Percentiles rank a stretch among this genome's conserved stretches.
These are phyloP conservation scores for Candida quercuum DNA, from an alignment of 805 yeast genomes.

Conservation along the genomic window DNA sequence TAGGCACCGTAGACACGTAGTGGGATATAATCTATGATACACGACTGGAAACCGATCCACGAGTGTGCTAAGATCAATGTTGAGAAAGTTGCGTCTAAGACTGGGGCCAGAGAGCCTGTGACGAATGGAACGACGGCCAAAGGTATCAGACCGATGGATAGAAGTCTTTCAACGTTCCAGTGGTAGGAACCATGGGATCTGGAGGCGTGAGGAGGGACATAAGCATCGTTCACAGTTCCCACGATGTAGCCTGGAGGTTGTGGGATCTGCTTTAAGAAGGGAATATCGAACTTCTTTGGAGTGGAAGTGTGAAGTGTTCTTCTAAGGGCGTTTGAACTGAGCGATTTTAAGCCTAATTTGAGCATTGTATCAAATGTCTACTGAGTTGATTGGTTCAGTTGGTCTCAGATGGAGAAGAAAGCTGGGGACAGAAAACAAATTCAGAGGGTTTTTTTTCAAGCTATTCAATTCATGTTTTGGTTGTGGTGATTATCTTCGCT, in stretches of 20 bases:
- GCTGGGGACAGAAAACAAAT: too few species aligned
- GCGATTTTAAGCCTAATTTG: neutral
- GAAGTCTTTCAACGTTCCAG: conserved; percentile 84
- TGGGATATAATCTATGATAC: conserved; percentile 92
- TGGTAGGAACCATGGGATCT: conserved; percentile 80
- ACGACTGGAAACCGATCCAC: conserved; percentile 82
- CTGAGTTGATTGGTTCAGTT: neutral
- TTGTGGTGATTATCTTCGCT: neutral
- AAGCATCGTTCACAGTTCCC: conserved; percentile 94
- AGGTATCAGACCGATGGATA: conserved; percentile 72
- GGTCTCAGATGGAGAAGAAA: too few species aligned
- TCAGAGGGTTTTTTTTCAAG: too few species aligned
- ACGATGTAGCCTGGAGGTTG: conserved; percentile 88
- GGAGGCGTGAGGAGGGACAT: conserved; percentile 54
- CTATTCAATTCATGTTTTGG: neutral
- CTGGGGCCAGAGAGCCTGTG: conserved; percentile 65
- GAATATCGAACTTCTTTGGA: conserved; percentile 30
- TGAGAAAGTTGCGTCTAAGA: conserved; percentile 67
- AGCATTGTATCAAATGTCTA: too few species aligned
- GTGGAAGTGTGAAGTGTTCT: neutral
- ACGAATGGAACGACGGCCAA: conserved; percentile 70
- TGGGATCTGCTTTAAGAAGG: conserved; percentile 54
- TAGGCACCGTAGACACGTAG: conserved; percentile 75
- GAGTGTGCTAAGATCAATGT: conserved; percentile 68
- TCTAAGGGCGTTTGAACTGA: neutral